phyloP scores from a whole-genome alignment of 345 rosid species.

The Jatropha curcas region DNA sequence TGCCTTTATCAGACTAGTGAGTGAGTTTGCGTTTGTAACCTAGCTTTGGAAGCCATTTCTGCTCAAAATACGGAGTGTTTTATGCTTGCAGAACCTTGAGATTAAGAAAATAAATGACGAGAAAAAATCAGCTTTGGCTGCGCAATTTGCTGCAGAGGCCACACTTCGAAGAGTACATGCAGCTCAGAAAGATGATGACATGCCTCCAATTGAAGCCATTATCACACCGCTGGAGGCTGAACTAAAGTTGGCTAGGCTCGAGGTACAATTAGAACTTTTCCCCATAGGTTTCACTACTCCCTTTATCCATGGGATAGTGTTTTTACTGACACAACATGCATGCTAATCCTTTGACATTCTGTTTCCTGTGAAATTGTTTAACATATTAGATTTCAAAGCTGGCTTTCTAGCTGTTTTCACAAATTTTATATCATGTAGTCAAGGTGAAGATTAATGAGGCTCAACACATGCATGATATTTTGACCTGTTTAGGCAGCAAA shows the following conservation, averaged over 20 bases:
- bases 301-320: neutral
- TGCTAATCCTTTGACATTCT: neutral
- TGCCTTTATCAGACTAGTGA: neutral
- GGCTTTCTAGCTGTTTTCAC: neutral
- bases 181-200: constrained; percentile 54
- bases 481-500: constrained; percentile 34
- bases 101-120: constrained; percentile 51
- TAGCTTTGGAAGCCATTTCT: neutral
- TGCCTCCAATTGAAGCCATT: constrained; percentile 61
- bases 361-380: neutral
- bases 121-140: constrained; percentile 48
- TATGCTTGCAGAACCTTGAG: constrained; percentile 42
- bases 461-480: constrained; percentile 3
- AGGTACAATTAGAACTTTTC: constrained; percentile 31
- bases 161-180: constrained; percentile 56
- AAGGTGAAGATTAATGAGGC: neutral
- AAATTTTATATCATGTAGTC: neutral
- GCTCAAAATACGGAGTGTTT: constrained; percentile 3
- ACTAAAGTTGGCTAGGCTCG: constrained; percentile 48
- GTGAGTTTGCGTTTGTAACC: neutral
- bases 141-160: constrained; percentile 57
- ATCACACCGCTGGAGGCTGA: constrained; percentile 52
- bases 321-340: neutral
- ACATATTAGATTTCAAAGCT: neutral
- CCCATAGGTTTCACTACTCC: neutral